Base-by-base conservation (phyloP, 1,284 basidiomycete genomes). In the Anthracocystis walkeri region DNA sequence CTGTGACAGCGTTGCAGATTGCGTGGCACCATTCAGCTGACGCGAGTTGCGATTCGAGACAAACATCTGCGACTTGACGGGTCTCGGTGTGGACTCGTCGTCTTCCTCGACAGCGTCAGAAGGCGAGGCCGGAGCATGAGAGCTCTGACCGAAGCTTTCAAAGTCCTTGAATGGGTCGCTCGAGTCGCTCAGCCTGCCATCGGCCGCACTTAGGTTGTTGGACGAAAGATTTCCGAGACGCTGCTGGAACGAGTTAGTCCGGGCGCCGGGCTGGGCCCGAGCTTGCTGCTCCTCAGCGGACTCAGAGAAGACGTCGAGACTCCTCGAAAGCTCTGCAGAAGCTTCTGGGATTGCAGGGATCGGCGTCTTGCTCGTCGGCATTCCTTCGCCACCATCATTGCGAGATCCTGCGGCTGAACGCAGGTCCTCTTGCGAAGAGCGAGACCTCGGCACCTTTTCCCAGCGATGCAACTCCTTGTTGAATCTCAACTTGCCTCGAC, bases 81-180 rank as follows among this genome's bases (percentile, higher is more conserved):
- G 62, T 35, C 29, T 71, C 8, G 68, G 58, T 1, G 62, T 65
- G n/a, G 62, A 65, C 40, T 65, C 62, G 25, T 71, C 58, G 1
- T 48, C 58, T 18, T 42, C 58, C 7, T 57, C 57, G 3, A 27
- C 62, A 6, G 5, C 49, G 29, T 31, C 58, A 0, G 62, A 65
- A 0, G 45, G 25, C n/a, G 62, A 71, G 10, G 55, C 54, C 7
- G 68, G 68, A 25, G 53, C 58, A 25, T 64, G 65, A 2, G 65
- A 65, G 61, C 74, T 76, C 53, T 76, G 74, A 7, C 74, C 73
- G 27, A 79, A 69, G 56, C 77, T 79, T 44, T 79, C 77, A 54
- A 77, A 72, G 33, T 71, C 77, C n/a, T 51, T 40, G 56, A 79
- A 79, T 0, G 77, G 77, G 49, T 79, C 77, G 58, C 65, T 79